These are phyloP conservation scores for Phalaenopsis hybrid DNA, from an alignment of 116 monocot genomes.

Conservation along the genomic window DNA sequence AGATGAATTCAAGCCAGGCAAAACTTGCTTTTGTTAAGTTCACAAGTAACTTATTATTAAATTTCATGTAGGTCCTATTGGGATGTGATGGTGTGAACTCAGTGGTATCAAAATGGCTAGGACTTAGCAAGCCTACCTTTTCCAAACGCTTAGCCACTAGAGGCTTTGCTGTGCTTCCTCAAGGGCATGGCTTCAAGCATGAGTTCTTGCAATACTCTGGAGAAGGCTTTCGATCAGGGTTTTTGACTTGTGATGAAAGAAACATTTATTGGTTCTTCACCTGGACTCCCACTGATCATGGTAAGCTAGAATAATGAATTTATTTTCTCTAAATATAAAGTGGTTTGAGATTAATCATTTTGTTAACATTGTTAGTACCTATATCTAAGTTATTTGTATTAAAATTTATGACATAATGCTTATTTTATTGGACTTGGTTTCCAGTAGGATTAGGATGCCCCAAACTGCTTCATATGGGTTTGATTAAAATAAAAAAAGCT, in stretches of 20 bases:
- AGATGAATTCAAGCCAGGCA: no score
- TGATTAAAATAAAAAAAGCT: no score
- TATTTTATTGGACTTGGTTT: no score
- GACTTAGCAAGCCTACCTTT: conserved; percentile 35
- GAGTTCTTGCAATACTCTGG: conserved; percentile 28
- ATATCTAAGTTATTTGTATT: no score
- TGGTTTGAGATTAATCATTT: no score
- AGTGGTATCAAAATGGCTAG: conserved; percentile 55
- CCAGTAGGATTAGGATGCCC: no score
- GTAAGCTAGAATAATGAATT: conserved; percentile 6
- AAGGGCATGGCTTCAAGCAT: conserved; percentile 38
- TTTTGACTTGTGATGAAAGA: conserved; percentile 30
- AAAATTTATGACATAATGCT: no score
- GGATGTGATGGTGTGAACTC: conserved; percentile 81
- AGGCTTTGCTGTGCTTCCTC: conserved; percentile 38
- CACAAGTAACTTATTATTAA: not conserved
- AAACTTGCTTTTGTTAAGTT: no score
- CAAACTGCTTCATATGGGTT: no score
- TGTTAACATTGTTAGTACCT: no score
- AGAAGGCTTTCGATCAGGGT: conserved; percentile 27
- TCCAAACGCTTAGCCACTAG: conserved; percentile 47
- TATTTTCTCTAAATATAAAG: no score
- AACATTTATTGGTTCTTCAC: conserved; percentile 58
- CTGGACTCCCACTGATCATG: conserved; percentile 25
- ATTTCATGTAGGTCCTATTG: conserved; percentile 38